Conservation (phyloP, 1,284 basidiomycete species). For the Blastosporella zonata region DNA sequence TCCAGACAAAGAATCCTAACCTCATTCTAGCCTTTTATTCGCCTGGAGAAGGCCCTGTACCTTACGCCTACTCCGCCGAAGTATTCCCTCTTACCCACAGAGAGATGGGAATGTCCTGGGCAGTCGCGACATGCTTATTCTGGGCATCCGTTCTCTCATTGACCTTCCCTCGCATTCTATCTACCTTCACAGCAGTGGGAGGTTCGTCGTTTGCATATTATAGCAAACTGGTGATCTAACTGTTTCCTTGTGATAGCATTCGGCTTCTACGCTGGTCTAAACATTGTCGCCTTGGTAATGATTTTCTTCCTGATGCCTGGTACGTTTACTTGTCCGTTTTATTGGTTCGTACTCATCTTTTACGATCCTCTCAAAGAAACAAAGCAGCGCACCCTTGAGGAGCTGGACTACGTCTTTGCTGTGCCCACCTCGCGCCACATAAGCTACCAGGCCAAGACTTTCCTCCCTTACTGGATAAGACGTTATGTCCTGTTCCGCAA, state of each 20-base stretch:
- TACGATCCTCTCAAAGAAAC: slow-evolving; percentile 45
- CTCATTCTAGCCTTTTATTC: slow-evolving; percentile 48
- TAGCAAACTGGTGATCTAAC: not conserved
- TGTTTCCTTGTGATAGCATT: slow-evolving; percentile 39
- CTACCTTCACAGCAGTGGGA: slow-evolving; percentile 40
- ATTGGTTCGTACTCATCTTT: not conserved
- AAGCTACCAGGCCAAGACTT: slow-evolving; percentile 49
- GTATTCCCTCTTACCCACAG: slow-evolving; percentile 63
- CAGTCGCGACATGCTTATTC: slow-evolving; percentile 48
- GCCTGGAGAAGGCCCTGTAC: slow-evolving; percentile 70
- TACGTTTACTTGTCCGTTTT: slow-evolving; percentile 20
- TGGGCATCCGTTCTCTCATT: slow-evolving; percentile 55
- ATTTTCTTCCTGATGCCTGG: slow-evolving; percentile 59
- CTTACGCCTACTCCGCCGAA: slow-evolving; percentile 63
- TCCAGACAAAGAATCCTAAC: not conserved
- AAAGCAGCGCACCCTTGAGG: slow-evolving; percentile 63
- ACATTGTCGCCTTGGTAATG: slow-evolving; percentile 48
- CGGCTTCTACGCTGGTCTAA: slow-evolving; percentile 53
- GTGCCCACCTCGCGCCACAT: slow-evolving; percentile 58
- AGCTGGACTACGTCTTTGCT: slow-evolving; percentile 53
- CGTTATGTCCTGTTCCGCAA: slow-evolving; percentile 50
- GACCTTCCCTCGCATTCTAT: slow-evolving; percentile 58
- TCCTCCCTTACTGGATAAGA: slow-evolving; percentile 62
- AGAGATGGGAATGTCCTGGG: slow-evolving; percentile 55
- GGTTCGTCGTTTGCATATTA: slow-evolving; percentile 21